phyloP scores from a whole-genome alignment of 345 rosid genomes.

The Noccaea caerulescens region DNA sequence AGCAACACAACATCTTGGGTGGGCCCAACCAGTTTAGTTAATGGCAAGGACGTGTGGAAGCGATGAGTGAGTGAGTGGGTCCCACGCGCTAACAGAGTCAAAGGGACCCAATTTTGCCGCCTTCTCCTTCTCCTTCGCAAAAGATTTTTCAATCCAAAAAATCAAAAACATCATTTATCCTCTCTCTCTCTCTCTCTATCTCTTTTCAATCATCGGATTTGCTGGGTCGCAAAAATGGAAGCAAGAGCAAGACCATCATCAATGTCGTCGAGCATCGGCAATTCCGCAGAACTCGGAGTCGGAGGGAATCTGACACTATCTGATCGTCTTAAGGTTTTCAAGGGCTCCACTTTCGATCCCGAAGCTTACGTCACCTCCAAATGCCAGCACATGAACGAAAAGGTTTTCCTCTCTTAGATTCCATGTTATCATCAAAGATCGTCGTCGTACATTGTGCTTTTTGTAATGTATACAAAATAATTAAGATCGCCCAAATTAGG shows the following conservation, averaged over 20 bases:
- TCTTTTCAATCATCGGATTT: too few species aligned
- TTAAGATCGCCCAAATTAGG: not conserved
- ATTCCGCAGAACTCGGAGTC: conserved; percentile 67
- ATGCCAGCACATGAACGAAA: conserved; percentile 80
- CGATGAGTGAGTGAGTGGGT: too few species aligned
- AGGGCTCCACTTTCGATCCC: conserved; percentile 70
- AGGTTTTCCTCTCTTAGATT: conserved; percentile 50
- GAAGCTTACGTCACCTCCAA: conserved; percentile 67
- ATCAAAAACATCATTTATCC: too few species aligned
- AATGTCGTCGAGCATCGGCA: conserved; percentile 58
- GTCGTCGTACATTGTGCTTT: not conserved
- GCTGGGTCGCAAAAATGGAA: conserved; percentile 26
- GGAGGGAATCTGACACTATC: conserved; percentile 67
- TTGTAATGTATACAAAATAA: not conserved
- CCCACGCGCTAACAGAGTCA: too few species aligned
- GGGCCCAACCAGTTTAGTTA: too few species aligned
- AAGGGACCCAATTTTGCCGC: too few species aligned
- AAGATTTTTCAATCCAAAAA: too few species aligned
- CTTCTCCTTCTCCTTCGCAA: too few species aligned
- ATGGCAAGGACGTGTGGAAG: too few species aligned
- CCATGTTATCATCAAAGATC: not conserved
- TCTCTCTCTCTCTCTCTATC: too few species aligned
- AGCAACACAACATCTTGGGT: too few species aligned
- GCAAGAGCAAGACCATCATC: conserved; percentile 47
- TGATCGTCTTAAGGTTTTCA: conserved; percentile 82